Base-by-base conservation (phyloP, 805 yeast genomes). In the Kurtzmaniella cleridarum region DNA sequence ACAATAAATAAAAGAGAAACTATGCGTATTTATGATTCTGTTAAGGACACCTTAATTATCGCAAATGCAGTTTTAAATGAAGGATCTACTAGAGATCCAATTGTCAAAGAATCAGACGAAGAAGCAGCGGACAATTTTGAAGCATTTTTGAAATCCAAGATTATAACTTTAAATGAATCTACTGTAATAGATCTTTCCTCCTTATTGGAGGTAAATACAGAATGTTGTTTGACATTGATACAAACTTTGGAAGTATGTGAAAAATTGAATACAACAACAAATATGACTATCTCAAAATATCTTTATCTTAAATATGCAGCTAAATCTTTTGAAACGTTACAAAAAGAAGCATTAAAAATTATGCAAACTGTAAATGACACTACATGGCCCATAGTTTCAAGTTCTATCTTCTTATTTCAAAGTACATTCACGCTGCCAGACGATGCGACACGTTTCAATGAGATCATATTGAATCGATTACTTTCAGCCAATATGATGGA, bases 211-310 rank as follows among this genome's bases (percentile, higher is more conserved):
- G 24, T 8, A 1, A 43, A 42, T 11, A 47, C 45, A 15, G 46
- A 41, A 13, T 43, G 49, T 7, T 26, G 59, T 1, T 37, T 42
- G 1, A 34, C 41, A 3, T 44, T 64, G 23, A 47, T 50, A 5
- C 44, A 53, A 14, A 47, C 49, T 13, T 43, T 64, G 3, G 47
- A 51, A 5, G 56, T 60, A 1, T 66, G 71, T 44, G 57, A 57
- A 30, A 51, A 49, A 31, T 49, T 68, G 16, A 64, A 55, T 36
- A 61, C 69, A 1, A 53, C 60, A 30, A 63, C 59, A 35, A 61
- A 59, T 27, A 49, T 63, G n/a, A 57, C 68, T 1, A 49, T 67
- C n/a, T 38, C 37, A 3, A 52, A 55, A 23, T 67, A 48, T 39
- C 46, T 67, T 32, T 34, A 44, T 11, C 48, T 59, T 30, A 60